Conservation (phyloP, 2,329 filamentous ascomycete genomes). For the Ceratocystiopsis brevicomis region DNA sequence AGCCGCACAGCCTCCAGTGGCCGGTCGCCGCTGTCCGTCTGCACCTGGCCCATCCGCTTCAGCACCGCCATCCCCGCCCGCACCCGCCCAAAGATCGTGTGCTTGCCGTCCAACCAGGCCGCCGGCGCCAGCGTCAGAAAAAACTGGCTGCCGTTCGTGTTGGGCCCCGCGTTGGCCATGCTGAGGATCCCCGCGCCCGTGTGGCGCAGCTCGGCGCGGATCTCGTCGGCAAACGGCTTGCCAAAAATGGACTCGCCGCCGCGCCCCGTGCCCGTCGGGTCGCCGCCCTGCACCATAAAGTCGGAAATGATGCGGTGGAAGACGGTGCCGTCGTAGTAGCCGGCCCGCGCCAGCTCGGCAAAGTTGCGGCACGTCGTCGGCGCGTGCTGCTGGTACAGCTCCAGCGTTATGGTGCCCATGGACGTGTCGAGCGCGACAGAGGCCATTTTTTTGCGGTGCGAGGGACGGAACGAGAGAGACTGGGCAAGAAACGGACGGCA, state of each 20-base stretch:
- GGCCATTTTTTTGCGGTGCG: too few species aligned
- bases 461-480: too few species aligned
- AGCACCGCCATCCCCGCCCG: slow-evolving; percentile 69
- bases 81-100: slow-evolving; percentile 89
- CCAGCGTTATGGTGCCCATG: slow-evolving; percentile 59
- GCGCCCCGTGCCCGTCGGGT: slow-evolving; percentile 82
- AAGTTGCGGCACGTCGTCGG: slow-evolving; percentile 87
- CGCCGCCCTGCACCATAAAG: slow-evolving; percentile 93
- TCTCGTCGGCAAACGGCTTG: slow-evolving; percentile 88
- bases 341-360: slow-evolving; percentile 53
- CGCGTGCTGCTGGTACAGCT: slow-evolving; percentile 80
- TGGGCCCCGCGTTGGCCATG: slow-evolving; percentile 88
- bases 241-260: slow-evolving; percentile 83
- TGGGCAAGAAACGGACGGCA: too few species aligned
- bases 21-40: slow-evolving; percentile 62
- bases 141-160: slow-evolving; percentile 92
- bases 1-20: slow-evolving; percentile 73
- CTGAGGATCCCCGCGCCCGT: slow-evolving; percentile 83
- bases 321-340: slow-evolving; percentile 72
- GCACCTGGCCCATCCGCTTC: slow-evolving; percentile 71
- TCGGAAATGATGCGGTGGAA: slow-evolving; percentile 91
- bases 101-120: slow-evolving; percentile 91
- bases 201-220: slow-evolving; percentile 58
- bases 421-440: too few species aligned
- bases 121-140: slow-evolving; percentile 89